Percentiles rank a stretch among this genome's conserved stretches.
Evolutionary conservation across 108 stramenopile species (phyloP).

Genomic region (Hondaea fermentalgiana): DNA sequence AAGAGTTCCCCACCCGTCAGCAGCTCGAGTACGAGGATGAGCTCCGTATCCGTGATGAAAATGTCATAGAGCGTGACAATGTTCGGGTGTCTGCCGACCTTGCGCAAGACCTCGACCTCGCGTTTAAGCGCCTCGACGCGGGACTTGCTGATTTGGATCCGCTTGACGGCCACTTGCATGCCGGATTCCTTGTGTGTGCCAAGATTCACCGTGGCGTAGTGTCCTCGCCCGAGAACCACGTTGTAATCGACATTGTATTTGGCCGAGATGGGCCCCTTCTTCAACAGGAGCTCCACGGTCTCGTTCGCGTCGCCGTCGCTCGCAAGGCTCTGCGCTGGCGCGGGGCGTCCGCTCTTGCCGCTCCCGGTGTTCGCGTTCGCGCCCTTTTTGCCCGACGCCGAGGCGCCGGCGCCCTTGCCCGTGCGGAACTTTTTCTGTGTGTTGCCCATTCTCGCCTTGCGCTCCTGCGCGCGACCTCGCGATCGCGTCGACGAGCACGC

Average conservation of each 20-base stretch:
- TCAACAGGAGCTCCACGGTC: not conserved
- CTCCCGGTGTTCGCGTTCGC: not conserved
- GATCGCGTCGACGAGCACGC: too few relatives aligned
- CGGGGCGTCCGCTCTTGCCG: not conserved
- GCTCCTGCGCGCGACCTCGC: too few relatives aligned
- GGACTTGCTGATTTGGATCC: not conserved
- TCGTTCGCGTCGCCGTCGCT: not conserved
- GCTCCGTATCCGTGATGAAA: slow-evolving; percentile 17
- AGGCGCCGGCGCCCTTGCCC: not conserved
- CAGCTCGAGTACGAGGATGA: slow-evolving; percentile 69
- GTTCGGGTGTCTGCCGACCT: slow-evolving; percentile 3
- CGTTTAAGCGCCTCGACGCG: not conserved
- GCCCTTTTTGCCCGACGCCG: not conserved
- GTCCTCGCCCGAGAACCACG: not conserved
- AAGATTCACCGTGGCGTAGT: not conserved
- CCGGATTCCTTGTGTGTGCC: not conserved
- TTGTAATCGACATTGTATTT: not conserved
- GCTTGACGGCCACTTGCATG: not conserved
- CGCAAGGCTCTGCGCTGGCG: not conserved
- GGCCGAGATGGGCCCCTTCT: not conserved
- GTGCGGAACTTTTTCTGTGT: not conserved
- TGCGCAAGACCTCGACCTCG: slow-evolving; percentile 1
- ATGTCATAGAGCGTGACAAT: not conserved
- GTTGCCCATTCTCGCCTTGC: not conserved
- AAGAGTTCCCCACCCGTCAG: slow-evolving; percentile 80